Evolutionary conservation across 257 asterid species (phyloP).

Genomic region (Salvia miltiorrhiza): DNA sequence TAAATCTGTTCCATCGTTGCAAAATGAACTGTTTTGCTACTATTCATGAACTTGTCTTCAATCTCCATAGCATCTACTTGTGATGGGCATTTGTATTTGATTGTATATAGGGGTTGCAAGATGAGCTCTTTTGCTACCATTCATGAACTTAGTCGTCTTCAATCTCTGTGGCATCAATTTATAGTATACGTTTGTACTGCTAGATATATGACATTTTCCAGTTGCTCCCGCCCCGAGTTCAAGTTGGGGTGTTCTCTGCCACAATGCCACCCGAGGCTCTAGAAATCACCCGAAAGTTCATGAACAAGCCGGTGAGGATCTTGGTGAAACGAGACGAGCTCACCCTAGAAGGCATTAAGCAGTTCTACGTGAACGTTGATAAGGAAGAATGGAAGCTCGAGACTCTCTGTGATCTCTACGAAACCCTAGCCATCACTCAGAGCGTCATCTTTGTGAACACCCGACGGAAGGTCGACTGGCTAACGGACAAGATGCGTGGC

Average conservation of each 20-base stretch:
- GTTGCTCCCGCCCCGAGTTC: constrained; percentile 51
- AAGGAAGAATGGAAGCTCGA: constrained; percentile 66
- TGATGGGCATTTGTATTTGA: background rate
- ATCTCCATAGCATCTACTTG: background rate
- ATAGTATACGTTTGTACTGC: background rate
- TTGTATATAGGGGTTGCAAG: background rate
- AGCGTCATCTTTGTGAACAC: constrained; percentile 68
- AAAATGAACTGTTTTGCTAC: background rate
- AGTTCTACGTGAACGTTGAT: constrained; percentile 55
- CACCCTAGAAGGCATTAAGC: constrained; percentile 62
- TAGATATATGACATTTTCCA: constrained; percentile 66
- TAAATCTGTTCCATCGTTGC: background rate
- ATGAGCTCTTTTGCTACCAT: background rate
- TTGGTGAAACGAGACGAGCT: constrained; percentile 62
- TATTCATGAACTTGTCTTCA: background rate
- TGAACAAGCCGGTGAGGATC: constrained; percentile 63
- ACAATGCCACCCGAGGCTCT: constrained; percentile 72
- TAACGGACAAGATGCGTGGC: constrained; percentile 55
- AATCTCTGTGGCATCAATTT: background rate
- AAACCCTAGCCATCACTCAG: constrained; percentile 62
- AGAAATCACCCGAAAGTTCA: constrained; percentile 59
- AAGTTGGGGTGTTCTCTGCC: constrained; percentile 60
- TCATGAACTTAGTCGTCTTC: background rate
- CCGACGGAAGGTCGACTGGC: constrained; percentile 65
- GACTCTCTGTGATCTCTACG: constrained; percentile 56